Percentiles rank a stretch among this genome's conserved stretches.
phyloP scores from a whole-genome alignment of 441 rosid genomes.

The Populus trichocarpa region DNA sequence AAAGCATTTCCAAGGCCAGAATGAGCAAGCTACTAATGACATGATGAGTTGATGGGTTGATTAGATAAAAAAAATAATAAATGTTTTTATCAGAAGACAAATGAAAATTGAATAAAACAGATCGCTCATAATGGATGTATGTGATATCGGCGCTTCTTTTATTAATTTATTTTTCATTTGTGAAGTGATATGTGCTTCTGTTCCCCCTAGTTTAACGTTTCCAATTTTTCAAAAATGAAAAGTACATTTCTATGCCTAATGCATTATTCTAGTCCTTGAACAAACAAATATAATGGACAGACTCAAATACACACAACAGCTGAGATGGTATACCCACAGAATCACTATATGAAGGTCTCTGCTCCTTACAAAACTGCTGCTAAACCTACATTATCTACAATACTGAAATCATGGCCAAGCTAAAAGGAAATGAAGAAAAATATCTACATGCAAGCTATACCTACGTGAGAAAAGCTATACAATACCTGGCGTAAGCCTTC shows the following conservation, averaged over 20 bases:
- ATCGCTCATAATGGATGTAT: background rate
- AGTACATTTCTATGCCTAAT: background rate
- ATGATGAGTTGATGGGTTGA: background rate
- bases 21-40: background rate
- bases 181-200: background rate
- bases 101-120: background rate
- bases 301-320: background rate
- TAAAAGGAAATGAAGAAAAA: background rate
- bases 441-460: background rate
- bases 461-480: conserved; percentile 15
- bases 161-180: background rate
- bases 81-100: background rate
- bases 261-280: background rate
- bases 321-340: background rate
- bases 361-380: background rate
- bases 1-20: background rate
- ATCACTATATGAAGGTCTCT: background rate
- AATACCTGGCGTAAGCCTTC: conserved; percentile 97
- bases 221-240: background rate
- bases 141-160: background rate
- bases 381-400: background rate
- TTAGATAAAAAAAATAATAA: background rate
- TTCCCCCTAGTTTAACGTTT: background rate
- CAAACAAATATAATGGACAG: background rate
- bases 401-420: background rate